A percentile compares a stretch with the other conserved stretches of the same genome.
phyloP scores from a whole-genome alignment of 2,329 filamentous ascomycete genomes.

The Clarireedia homoeocarpa region DNA sequence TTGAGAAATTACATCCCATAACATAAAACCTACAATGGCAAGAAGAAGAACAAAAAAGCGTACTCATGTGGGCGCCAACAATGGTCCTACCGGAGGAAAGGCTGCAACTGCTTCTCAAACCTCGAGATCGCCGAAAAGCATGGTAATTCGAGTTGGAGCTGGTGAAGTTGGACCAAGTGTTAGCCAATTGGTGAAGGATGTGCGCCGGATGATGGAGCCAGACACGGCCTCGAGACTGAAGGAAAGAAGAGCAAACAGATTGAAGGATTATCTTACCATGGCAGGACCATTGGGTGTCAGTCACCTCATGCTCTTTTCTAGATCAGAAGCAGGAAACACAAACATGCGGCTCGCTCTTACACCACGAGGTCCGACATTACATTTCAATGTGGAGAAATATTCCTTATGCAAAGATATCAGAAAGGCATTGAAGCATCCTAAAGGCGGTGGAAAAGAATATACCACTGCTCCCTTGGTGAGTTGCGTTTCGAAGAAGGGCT shows the following conservation, averaged over 20 bases:
- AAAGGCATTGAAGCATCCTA: conserved; percentile 73
- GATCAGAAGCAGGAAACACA: conserved; percentile 82
- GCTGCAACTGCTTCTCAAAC: conserved; percentile 49
- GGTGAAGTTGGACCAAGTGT: conserved; percentile 88
- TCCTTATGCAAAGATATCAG: conserved; percentile 87
- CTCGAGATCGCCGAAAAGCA: conserved; percentile 75
- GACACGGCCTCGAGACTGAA: conserved; percentile 84
- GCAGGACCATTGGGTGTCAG: conserved; percentile 87
- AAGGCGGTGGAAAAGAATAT: conserved; percentile 77
- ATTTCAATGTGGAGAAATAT: conserved; percentile 93
- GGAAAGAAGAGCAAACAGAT: conserved; percentile 78
- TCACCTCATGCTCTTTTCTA: conserved; percentile 87
- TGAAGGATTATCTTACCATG: conserved; percentile 94
- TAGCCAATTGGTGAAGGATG: conserved; percentile 84
- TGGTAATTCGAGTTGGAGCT: conserved; percentile 96
- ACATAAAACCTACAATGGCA: conserved; percentile 51
- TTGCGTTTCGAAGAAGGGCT: conserved; percentile 1
- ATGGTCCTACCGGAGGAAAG: conserved; percentile 39
- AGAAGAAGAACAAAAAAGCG: conserved; percentile 79
- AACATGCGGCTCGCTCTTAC: conserved; percentile 84
- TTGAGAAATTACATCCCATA: conserved; percentile 12
- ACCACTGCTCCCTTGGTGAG: conserved; percentile 71
- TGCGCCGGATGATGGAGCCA: conserved; percentile 91
- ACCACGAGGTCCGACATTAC: conserved; percentile 82
- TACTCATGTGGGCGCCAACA: conserved; percentile 65